phyloP scores from a whole-genome alignment of 768 basidiomycete species.

The Exidia glandulosa region DNA sequence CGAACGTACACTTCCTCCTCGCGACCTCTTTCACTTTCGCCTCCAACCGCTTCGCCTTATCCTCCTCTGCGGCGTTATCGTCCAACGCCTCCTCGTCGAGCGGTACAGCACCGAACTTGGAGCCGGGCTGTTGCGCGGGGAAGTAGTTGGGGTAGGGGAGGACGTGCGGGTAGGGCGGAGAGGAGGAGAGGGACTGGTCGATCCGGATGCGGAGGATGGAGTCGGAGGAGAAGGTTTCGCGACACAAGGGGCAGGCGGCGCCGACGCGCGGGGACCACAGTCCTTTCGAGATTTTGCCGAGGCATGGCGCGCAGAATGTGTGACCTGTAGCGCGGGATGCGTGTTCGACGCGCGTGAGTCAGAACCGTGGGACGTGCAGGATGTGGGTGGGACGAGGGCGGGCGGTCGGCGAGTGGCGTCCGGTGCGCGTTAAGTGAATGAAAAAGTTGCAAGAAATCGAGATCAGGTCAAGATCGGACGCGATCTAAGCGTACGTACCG shows the following conservation, averaged over 20 bases:
- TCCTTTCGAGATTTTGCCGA: slow-evolving; percentile 74
- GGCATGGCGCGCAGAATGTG: slow-evolving; percentile 67
- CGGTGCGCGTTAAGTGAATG: too few species aligned
- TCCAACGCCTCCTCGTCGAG: slow-evolving; percentile 19
- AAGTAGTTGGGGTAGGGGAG: background rate
- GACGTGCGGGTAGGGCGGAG: slow-evolving; percentile 40
- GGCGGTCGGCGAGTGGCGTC: background rate
- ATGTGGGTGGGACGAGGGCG: background rate
- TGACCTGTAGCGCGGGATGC: slow-evolving; percentile 58
- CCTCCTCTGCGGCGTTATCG: slow-evolving; percentile 18
- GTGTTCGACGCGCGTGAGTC: too few species aligned
- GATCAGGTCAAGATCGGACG: background rate
- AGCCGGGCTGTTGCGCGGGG: background rate
- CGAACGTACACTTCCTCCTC: slow-evolving; percentile 77
- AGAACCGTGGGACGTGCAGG: too few species aligned
- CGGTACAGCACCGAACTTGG: background rate
- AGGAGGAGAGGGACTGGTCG: slow-evolving; percentile 44
- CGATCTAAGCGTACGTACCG: slow-evolving; percentile 36
- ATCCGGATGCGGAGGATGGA: slow-evolving; percentile 66
- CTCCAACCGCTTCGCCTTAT: slow-evolving; percentile 57
- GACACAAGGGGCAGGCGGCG: slow-evolving; percentile 80
- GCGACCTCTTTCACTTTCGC: slow-evolving; percentile 70
- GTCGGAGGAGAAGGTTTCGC: slow-evolving; percentile 58
- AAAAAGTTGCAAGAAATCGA: background rate
- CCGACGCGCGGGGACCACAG: slow-evolving; percentile 47